Base-by-base conservation (phyloP, 1,284 basidiomycete genomes). In the Sanghuangporus sanghuang region DNA sequence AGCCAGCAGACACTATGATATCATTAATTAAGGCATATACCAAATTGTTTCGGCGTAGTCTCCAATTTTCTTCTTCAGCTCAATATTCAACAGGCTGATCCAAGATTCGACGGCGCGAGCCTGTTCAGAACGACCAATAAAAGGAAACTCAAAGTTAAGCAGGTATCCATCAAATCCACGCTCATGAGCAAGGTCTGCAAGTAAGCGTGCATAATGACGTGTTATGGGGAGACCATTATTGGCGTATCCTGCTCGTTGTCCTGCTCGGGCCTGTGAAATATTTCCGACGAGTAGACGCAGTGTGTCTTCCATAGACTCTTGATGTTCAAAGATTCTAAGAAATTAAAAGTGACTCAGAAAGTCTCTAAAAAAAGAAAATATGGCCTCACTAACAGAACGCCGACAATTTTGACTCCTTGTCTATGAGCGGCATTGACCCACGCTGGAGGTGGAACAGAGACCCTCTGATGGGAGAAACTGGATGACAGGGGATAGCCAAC, bases 121-220 rank as follows among this genome's bases (percentile, higher is more conserved):
- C 66, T 92, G 88, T 56, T 86, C 79, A 4, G 79, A 68, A 0
- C 81, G 77, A 38, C 86, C 81, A 32, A 71, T 72, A 11, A 93
- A 75, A 0, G 78, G 75, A 50, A 79, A 84, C 70, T 95, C 93
- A 55, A 95, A 82, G 69, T 95, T 95, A 42, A 95, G 79, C 3
- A 95, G 76, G 70, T 90, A 95, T 1, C 93, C 92, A 66, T 93
- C 90, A 66, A 95, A 92, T 0, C 89, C 89, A 11, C 88, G 81
- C 66, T 90, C 81, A 35, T 77, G 69, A 0, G 92, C 92, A 0
- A 95, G 77, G 35, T 86, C 79, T 5, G 92, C 90, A 2, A 95
- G 79, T 14, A 84, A 61, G 46, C 78, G 79, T 0, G 91, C 90
- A 68, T 92, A 93, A 68, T 87, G 83, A 0, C 81, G 78, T 1